Percentiles rank a stretch among this genome's conserved stretches.
Conservation (phyloP, 1,284 basidiomycete species). For the Neolentinus lepideus region DNA sequence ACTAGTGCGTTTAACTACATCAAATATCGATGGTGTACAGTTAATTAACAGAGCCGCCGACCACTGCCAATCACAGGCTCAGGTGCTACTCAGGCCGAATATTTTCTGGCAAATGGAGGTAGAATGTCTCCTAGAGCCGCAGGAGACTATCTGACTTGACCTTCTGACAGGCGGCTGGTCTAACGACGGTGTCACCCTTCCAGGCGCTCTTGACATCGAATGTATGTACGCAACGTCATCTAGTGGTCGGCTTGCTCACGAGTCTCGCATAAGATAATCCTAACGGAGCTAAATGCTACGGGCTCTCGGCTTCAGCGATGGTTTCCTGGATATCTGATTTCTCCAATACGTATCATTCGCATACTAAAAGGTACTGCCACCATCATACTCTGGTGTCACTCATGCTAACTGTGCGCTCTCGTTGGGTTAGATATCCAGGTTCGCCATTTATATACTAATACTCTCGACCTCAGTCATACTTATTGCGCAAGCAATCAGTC, state of each 20-base stretch:
- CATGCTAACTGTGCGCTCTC: neutral
- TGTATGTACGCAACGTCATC: slow-evolving; percentile 24
- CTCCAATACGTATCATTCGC: slow-evolving; percentile 50
- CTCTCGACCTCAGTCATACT: neutral
- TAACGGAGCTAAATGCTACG: slow-evolving; percentile 47
- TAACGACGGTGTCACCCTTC: slow-evolving; percentile 52
- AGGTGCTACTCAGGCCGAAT: slow-evolving; percentile 53
- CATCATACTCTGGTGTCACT: neutral
- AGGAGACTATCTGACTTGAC: neutral
- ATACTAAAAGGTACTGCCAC: slow-evolving; percentile 35
- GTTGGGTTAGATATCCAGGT: slow-evolving; percentile 27
- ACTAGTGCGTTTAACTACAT: neutral
- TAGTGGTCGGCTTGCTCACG: neutral
- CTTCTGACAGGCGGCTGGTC: slow-evolving; percentile 43
- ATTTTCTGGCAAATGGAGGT: slow-evolving; percentile 57
- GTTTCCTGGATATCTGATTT: slow-evolving; percentile 58
- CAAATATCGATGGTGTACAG: neutral
- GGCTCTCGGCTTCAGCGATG: slow-evolving; percentile 44
- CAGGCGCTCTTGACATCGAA: slow-evolving; percentile 61
- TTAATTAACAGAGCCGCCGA: neutral
- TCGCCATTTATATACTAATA: slow-evolving; percentile 1
- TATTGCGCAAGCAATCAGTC: slow-evolving; percentile 20
- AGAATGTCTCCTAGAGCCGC: slow-evolving; percentile 3
- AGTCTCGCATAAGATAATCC: slow-evolving; percentile 32
- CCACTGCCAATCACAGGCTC: slow-evolving; percentile 22